Base-by-base conservation (phyloP, 177 flowering plant genomes). In the Vitis hybrid region DNA sequence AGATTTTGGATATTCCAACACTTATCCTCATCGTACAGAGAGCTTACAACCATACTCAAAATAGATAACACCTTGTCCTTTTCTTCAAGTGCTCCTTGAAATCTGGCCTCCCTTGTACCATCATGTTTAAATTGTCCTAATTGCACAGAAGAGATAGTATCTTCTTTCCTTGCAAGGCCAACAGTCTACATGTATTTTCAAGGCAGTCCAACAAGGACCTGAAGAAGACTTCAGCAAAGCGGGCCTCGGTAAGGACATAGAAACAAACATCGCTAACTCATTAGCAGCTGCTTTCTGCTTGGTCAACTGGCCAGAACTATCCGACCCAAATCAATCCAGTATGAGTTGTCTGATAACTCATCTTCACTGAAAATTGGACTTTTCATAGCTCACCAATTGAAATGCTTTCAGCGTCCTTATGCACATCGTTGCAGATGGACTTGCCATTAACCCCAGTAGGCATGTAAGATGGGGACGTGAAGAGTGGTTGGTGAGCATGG, bases 331-430 rank as follows among this genome's bases (percentile, higher is more conserved):
- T 86, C 84, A 22, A 86, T 86, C 89, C 83, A 86, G 11, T 72
- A 79, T 5, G 82, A 82, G 67, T 86, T 79, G 62, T 84, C 85
- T 3, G 87, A 78, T 22, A 81, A 84, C 60, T 84, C 85, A 55
- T 86, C 89, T 68, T 86, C 89, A 48, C 89, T 84, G 67, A 83
- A 86, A 51, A 86, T 71, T 31, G 88, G 89, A 59, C 88, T 86
- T 73, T 66, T 86, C 86, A 86, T 86, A 50, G 84, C 84, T 84
- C 89, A 26, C 86, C 88, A 71, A 81, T 75, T 45, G 84, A 84
- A 61, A 86, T 71, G 70, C 80, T 82, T 67, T 83, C 89, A 7
- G 76, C 53, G 62, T 83, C 86, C 66, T 86, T 86, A 68, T 81
- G 83, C 19, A 83, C 78, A 9, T 26, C 2, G 3, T 2, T 26